phyloP scores from a whole-genome alignment of 225 moss, liverwort and hornwort genomes.

The Straminergon stramineum region DNA sequence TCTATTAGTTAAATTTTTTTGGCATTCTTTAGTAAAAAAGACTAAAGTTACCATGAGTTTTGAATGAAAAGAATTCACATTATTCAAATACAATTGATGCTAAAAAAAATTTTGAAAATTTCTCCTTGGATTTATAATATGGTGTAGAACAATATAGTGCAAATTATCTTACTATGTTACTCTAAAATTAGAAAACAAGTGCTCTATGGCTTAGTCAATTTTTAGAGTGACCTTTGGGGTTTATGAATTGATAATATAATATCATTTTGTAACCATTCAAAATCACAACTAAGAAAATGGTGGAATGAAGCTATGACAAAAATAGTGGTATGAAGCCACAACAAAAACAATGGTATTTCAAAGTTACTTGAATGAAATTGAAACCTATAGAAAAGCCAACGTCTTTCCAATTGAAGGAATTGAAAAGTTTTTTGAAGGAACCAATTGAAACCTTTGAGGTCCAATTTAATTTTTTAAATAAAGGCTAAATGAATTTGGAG shows the following conservation, averaged over 20 bases:
- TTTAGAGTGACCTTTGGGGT: accelerated
- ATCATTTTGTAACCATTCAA: background rate
- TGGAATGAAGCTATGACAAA: background rate
- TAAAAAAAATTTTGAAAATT: background rate
- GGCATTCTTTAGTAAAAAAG: too few species aligned
- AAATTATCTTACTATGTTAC: accelerated
- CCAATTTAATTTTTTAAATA: background rate
- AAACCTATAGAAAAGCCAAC: background rate
- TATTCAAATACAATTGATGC: background rate
- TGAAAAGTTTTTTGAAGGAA: too few species aligned
- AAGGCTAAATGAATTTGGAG: background rate
- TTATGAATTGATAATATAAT: background rate
- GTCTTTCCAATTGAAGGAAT: background rate
- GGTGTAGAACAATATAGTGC: background rate
- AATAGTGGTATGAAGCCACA: accelerated
- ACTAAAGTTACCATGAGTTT: background rate
- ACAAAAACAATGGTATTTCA: background rate
- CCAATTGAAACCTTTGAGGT: background rate
- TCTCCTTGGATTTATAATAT: background rate
- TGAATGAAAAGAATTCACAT: background rate
- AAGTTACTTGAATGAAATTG: background rate
- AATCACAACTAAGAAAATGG: background rate
- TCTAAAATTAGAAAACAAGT: background rate
- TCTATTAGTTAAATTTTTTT: background rate
- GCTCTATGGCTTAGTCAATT: background rate